A percentile compares a stretch with the other conserved stretches of the same genome.
phyloP scores from a whole-genome alignment of 805 yeast genomes.

The Monosporozyma yasuniensis region DNA sequence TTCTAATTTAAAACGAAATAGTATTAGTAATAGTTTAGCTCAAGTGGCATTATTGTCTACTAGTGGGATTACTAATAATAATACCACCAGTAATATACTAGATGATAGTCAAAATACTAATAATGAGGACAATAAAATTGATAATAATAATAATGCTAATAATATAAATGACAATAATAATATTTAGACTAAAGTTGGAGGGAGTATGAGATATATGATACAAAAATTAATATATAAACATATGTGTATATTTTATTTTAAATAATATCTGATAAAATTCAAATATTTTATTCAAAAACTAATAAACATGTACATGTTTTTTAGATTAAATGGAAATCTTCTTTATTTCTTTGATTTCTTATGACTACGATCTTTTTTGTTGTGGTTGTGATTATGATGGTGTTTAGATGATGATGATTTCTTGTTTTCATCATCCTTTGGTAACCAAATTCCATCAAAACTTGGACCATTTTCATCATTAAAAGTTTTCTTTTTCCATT shows the following conservation, averaged over 20 bases:
- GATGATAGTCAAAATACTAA: not conserved
- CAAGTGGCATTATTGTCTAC: not conserved
- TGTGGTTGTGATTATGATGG: slow-evolving; percentile 3
- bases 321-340: too few species aligned
- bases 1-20: slow-evolving; percentile 1
- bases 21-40: slow-evolving; percentile 3
- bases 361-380: slow-evolving; percentile 1
- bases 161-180: slow-evolving; percentile 1
- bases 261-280: slow-evolving; percentile 1
- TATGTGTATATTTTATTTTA: not conserved
- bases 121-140: not conserved
- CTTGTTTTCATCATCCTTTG: slow-evolving; percentile 9
- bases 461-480: slow-evolving; percentile 45
- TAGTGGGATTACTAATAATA: not conserved
- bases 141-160: not conserved
- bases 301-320: too few species aligned
- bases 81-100: not conserved
- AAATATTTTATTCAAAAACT: too few species aligned
- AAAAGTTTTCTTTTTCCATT: slow-evolving; percentile 85
- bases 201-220: not conserved
- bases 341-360: slow-evolving; percentile 4
- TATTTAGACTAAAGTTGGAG: not conserved
- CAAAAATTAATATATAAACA: not conserved
- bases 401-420: slow-evolving; percentile 11
- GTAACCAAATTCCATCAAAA: slow-evolving; percentile 12